Evolutionary conservation across 768 basidiomycete species (phyloP).

Genomic region (Mycena polygramma): DNA sequence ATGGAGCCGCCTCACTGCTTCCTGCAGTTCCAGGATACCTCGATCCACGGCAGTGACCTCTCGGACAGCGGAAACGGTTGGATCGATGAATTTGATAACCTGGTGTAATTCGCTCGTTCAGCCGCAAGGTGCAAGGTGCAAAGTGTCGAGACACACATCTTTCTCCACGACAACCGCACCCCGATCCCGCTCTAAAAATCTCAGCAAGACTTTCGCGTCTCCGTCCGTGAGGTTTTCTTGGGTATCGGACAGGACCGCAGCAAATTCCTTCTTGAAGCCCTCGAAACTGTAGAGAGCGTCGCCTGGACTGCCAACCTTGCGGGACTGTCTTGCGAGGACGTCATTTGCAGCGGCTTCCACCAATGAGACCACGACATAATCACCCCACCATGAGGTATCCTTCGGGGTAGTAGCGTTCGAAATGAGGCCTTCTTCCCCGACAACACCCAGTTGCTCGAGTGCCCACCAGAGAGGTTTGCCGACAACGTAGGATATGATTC

Average conservation of each 20-base stretch:
- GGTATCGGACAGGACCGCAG: slow-evolving; percentile 38
- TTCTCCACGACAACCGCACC: slow-evolving; percentile 72
- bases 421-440: slow-evolving; percentile 69
- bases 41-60: slow-evolving; percentile 83
- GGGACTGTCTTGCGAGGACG: slow-evolving; percentile 60
- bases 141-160: slow-evolving; percentile 61
- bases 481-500: slow-evolving; percentile 78
- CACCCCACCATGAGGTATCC: slow-evolving; percentile 72
- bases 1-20: slow-evolving; percentile 75
- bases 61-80: slow-evolving; percentile 48
- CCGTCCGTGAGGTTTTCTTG: slow-evolving; percentile 60
- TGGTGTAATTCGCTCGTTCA: slow-evolving; percentile 44
- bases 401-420: slow-evolving; percentile 43
- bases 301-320: slow-evolving; percentile 60
- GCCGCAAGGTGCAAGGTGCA: background rate
- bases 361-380: slow-evolving; percentile 76
- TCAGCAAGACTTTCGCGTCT: slow-evolving; percentile 80
- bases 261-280: slow-evolving; percentile 73
- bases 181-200: slow-evolving; percentile 84
- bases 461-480: slow-evolving; percentile 91
- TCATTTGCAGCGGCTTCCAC: slow-evolving; percentile 76
- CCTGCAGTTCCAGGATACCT: slow-evolving; percentile 86
- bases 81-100: slow-evolving; percentile 86
- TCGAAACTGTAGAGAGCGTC: slow-evolving; percentile 74
- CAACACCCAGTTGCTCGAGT: slow-evolving; percentile 81